Base-by-base conservation (phyloP, 305 asterid genomes). In the Ilex paraguariensis region DNA sequence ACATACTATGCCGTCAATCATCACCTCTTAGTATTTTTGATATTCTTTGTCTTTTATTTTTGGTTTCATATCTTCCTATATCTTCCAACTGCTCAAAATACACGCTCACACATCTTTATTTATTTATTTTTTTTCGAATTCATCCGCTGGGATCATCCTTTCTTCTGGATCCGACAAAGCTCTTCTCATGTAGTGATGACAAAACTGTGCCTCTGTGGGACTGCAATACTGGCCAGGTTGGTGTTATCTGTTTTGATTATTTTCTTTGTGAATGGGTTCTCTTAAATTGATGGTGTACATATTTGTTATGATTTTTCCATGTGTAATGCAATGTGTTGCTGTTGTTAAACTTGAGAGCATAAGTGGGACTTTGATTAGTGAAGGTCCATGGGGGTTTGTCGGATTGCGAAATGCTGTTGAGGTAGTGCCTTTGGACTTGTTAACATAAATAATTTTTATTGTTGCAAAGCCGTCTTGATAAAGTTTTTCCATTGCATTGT, bases 131-230 rank as follows among this genome's bases (percentile, higher is more conserved):
- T 36, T 51, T 50, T 36, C 21, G 31, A 51, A 11, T 30, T 65
- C 30, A 31, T 13, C 48, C 8, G 31, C 51, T 46, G 12, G 12
- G 9, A 46, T 46, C 6, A 3, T 46, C 3, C 54, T 60, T 12
- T 60, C 17, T n/a, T n/a, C 31, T 7, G 48, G 51, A 17, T 73
- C 57, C 80, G 76, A 70, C 62, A 79, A 81, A 93, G 98, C 33
- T 67, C 82, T 46, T 84, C 85, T 32, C 88, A 82, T 55, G 94
- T 86, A 54, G 82, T 69, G 67, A 71, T 90, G 93, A 89, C 65
- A 67, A 67, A 48, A 60, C 70, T 13, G 36, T 84, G 36, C 75
- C 81, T 36, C 69, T 67, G 15, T 86, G 90, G 96, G 87, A 89
- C 70, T 87, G 91, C 79, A 60, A 77, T 48, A 81, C 72, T 46